These are phyloP conservation scores for Solanum peruvianum DNA, from an alignment of 257 asterid species.

Conservation along the genomic window DNA sequence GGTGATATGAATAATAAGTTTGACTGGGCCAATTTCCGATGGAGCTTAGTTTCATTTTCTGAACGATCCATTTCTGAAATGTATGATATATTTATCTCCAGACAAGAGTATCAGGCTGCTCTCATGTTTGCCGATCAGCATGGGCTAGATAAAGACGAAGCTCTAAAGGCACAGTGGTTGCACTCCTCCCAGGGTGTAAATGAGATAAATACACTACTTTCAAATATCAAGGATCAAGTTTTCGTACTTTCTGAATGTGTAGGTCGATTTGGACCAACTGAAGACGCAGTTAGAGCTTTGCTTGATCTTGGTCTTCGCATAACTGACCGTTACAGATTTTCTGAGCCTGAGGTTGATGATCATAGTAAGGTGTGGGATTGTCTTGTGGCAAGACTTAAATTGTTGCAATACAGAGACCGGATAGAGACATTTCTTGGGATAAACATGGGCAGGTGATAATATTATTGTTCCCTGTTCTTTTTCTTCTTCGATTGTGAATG, in stretches of 20 bases:
- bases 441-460: constrained; percentile 92
- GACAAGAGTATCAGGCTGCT: constrained; percentile 63
- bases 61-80: constrained; percentile 63
- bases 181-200: constrained; percentile 65
- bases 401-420: constrained; percentile 71
- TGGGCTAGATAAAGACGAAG: constrained; percentile 81
- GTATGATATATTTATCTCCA: constrained; percentile 55
- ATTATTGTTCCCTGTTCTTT: background rate
- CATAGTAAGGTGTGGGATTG: constrained; percentile 55
- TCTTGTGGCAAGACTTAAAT: constrained; percentile 69
- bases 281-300: constrained; percentile 63
- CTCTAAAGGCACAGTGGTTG: constrained; percentile 81
- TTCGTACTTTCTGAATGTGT: constrained; percentile 72
- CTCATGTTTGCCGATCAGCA: constrained; percentile 68
- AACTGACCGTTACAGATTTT: constrained; percentile 55
- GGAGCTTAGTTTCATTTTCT: constrained; percentile 66
- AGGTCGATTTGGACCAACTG: constrained; percentile 67
- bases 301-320: constrained; percentile 65
- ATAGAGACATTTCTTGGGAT: constrained; percentile 93
- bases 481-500: background rate
- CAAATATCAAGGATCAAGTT: constrained; percentile 54
- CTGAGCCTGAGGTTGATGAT: constrained; percentile 39
- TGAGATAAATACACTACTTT: constrained; percentile 55
- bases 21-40: constrained; percentile 40
- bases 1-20: constrained; percentile 18